Evolutionary conservation across 2,329 filamentous ascomycete species (phyloP), one percentile per base, ranked within the genome.

Genomic region (Salinomyces thailandicus): DNA sequence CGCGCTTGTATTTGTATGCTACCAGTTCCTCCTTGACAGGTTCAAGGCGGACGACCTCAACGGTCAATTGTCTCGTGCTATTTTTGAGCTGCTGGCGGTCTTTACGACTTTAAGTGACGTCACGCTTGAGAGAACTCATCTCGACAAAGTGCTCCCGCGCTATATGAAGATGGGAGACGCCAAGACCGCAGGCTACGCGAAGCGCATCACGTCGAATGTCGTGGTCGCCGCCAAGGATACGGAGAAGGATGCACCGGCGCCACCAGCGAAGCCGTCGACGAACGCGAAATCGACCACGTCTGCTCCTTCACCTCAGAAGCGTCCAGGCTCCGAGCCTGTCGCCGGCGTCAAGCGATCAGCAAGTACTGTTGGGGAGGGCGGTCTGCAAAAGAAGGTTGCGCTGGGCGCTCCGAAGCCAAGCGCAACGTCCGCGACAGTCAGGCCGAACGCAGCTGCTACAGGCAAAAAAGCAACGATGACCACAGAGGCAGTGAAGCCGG

Each of bases 141-240:
- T 85, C 38, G 71, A 75, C 39, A 75, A 72, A 37, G 71, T 82
- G 12, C 68, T 77, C 27, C 74, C 74, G 42, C 69, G 73, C 6
- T 74, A 81, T 51, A 69, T 68, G 41, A 78, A 74, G 50, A 77
- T 75, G 49, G 79, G 75, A 17, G 77, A 82, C 49, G 68, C 72
- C 0, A 73, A 79, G 35, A 72, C 75, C 32, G 79, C 79, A 48
- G 68, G 68, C 4, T 62, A 79, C 31, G 73, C 80, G 4, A 67
- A 70, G 22, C 68, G 70, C 41, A 77, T 81, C 31, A 59, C 70
- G n/a, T 48, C 53, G 52, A 65, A 43, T 48, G 43, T 49, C 9
- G 42, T 42, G 13, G 60, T 67, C 1, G 62, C 68, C 22, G 56
- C 59, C 5, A 60, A 62, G 42, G 60, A 33, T 14, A 37, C 8